Percentiles rank a stretch among this genome's conserved stretches.
Conservation (phyloP, 371 early-diverging fungal genomes). For the Lichtheimia corymbifera region DNA sequence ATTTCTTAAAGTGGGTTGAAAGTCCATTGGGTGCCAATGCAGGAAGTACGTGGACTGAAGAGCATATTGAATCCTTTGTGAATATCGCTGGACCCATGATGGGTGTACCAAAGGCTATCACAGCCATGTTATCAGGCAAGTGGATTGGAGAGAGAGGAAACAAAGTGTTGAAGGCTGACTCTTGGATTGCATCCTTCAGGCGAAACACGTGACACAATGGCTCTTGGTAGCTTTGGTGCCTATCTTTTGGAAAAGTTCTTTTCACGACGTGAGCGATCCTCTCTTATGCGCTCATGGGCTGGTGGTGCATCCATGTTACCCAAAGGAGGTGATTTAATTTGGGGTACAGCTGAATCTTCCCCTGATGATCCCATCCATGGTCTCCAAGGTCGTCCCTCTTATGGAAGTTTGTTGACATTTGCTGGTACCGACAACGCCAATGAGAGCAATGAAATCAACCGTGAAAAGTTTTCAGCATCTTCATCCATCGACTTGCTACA, state of each 20-base stretch:
- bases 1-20: conserved; percentile 94
- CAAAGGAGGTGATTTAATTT: conserved; percentile 84
- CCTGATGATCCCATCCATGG: conserved; percentile 57
- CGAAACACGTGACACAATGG: conserved; percentile 89
- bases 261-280: conserved; percentile 73
- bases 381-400: conserved; percentile 28
- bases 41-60: conserved; percentile 78
- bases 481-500: conserved; percentile 53
- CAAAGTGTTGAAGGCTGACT: neutral
- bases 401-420: conserved; percentile 47
- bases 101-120: conserved; percentile 87
- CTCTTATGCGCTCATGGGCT: conserved; percentile 85
- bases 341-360: conserved; percentile 71
- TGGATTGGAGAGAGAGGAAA: neutral
- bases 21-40: conserved; percentile 73
- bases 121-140: conserved; percentile 69
- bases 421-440: conserved; percentile 3
- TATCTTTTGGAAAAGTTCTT: conserved; percentile 88
- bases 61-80: conserved; percentile 81
- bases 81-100: conserved; percentile 90
- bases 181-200: conserved; percentile 31
- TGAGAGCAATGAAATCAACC: neutral
- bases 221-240: conserved; percentile 75
- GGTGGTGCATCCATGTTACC: conserved; percentile 80
- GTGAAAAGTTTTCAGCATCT: neutral